These are phyloP conservation scores for Hypholoma fasciculare DNA, from an alignment of 768 basidiomycete genomes.

Conservation along the genomic window DNA sequence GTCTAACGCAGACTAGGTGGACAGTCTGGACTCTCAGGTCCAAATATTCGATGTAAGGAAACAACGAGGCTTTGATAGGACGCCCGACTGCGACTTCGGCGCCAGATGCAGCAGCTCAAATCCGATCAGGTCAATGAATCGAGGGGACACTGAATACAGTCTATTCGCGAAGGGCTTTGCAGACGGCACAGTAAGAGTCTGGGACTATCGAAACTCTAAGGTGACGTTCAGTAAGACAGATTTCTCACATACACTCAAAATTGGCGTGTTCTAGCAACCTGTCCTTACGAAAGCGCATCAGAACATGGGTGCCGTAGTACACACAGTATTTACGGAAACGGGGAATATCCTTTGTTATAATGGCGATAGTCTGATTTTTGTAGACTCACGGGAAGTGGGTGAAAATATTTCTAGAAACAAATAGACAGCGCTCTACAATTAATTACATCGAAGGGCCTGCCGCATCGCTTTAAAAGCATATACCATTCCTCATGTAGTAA, in stretches of 20 bases:
- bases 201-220: conserved; percentile 52
- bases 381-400: neutral
- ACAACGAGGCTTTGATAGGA: conserved; percentile 34
- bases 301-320: conserved; percentile 34
- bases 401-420: neutral
- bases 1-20: conserved; percentile 36
- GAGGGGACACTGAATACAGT: conserved; percentile 39
- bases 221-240: conserved; percentile 23
- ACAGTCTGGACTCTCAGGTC: conserved; percentile 49
- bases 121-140: conserved; percentile 26
- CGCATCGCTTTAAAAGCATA: too few relatives aligned
- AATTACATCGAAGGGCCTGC: too few relatives aligned
- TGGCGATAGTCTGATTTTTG: conserved; percentile 26
- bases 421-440: neutral
- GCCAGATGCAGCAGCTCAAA: conserved; percentile 24
- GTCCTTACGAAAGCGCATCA: conserved; percentile 30
- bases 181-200: conserved; percentile 43
- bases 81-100: conserved; percentile 47
- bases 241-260: neutral
- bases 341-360: conserved; percentile 41
- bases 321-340: conserved; percentile 38
- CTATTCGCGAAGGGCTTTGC: conserved; percentile 47
- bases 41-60: conserved; percentile 47
- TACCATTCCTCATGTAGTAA: neutral
- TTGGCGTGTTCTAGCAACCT: conserved; percentile 28